These are phyloP conservation scores for Trichoderma orchidacearum DNA, from an alignment of 495 filamentous ascomycete genomes.

Conservation along the genomic window DNA sequence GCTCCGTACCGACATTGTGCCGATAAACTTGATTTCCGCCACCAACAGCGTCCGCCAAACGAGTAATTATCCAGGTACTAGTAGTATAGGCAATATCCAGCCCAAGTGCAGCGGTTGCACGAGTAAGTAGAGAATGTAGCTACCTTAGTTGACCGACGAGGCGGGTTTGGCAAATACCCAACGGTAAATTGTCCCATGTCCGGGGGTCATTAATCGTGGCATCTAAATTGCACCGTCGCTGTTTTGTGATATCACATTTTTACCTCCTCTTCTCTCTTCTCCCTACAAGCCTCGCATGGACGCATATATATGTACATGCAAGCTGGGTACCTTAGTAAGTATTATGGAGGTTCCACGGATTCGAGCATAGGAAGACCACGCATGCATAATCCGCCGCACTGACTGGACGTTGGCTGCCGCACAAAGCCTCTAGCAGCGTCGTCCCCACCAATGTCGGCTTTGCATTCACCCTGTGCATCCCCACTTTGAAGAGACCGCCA, in stretches of 20 bases:
- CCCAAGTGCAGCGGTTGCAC: neutral
- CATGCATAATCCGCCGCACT: neutral
- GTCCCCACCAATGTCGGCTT: neutral
- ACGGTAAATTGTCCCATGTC: neutral
- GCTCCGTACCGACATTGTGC: constrained; percentile 1
- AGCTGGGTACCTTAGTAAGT: no score
- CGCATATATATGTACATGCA: no score
- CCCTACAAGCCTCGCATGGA: no score
- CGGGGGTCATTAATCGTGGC: neutral
- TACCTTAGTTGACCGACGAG: neutral
- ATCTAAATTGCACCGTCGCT: neutral
- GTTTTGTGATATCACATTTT: neutral
- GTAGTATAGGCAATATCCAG: no score
- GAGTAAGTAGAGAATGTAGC: neutral
- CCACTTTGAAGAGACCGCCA: neutral
- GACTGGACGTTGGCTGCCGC: neutral
- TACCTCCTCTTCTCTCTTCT: no score
- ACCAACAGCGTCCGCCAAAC: neutral
- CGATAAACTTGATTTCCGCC: neutral
- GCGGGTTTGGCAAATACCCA: no score
- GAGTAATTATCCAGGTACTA: neutral
- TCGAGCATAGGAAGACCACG: neutral
- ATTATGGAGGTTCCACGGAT: neutral
- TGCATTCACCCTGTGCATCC: neutral
- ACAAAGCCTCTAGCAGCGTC: neutral